Conservation (phyloP, 2,329 filamentous ascomycete species). For the Neofusicoccum umdonicola region DNA sequence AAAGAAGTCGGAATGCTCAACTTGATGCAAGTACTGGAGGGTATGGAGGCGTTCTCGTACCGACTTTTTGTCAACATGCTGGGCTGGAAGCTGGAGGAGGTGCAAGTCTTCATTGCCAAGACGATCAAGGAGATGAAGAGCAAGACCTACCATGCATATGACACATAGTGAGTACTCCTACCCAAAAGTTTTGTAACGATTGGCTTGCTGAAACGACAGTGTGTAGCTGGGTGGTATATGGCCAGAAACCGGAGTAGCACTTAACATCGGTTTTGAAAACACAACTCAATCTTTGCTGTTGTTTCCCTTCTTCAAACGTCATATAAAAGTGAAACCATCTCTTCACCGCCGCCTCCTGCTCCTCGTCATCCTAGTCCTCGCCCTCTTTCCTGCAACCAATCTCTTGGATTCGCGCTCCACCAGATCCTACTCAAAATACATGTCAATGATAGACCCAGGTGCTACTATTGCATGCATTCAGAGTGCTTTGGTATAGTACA, state of each 20-base stretch:
- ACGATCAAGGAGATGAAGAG: slow-evolving; percentile 29
- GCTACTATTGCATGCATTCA: too few relatives aligned
- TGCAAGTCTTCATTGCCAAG: slow-evolving; percentile 40
- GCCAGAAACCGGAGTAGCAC: background rate
- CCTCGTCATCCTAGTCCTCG: too few relatives aligned
- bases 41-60: slow-evolving; percentile 43
- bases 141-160: slow-evolving; percentile 30
- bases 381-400: too few relatives aligned
- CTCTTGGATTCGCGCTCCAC: too few relatives aligned
- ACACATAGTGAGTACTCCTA: slow-evolving; percentile 25
- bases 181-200: too few relatives aligned
- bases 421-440: too few relatives aligned
- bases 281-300: too few relatives aligned
- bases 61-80: slow-evolving; percentile 41
- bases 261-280: background rate
- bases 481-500: too few relatives aligned
- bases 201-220: background rate
- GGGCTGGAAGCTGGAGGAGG: slow-evolving; percentile 44
- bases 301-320: too few relatives aligned
- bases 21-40: slow-evolving; percentile 41
- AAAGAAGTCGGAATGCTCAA: slow-evolving; percentile 28
- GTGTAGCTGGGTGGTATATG: background rate
- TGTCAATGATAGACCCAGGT: too few relatives aligned
- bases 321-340: too few relatives aligned
- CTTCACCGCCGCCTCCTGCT: too few relatives aligned